These are phyloP conservation scores for Fusarium sp. DNA, from an alignment of 2,329 filamentous ascomycete genomes.

Conservation along the genomic window DNA sequence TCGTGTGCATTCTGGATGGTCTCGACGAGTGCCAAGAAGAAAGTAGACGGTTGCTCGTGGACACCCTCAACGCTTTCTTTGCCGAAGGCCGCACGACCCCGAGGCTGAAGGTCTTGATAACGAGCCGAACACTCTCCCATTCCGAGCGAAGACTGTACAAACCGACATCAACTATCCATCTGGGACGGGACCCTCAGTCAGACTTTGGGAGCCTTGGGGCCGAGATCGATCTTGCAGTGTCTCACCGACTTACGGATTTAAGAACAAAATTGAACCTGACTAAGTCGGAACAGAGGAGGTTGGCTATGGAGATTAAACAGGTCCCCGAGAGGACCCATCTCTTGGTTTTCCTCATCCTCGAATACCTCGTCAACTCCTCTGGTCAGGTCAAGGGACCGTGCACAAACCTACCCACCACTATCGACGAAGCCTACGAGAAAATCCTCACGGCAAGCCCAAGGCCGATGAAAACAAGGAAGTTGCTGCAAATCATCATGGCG, in stretches of 20 bases:
- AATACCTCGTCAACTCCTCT: neutral
- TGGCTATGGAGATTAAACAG: neutral
- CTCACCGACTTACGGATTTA: neutral
- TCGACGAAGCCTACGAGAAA: neutral
- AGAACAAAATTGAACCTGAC: neutral
- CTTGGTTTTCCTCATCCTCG: neutral
- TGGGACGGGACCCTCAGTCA: neutral
- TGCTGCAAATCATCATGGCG: neutral
- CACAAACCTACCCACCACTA: neutral
- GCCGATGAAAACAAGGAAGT: neutral
- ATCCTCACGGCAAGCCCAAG: neutral
- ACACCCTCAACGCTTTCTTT: neutral
- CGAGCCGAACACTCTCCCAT: neutral
- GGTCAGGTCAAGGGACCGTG: neutral
- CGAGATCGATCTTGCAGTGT: neutral
- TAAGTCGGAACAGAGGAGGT: neutral
- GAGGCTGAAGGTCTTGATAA: neutral
- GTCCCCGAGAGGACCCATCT: neutral
- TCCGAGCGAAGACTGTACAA: neutral
- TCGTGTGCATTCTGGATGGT: neutral
- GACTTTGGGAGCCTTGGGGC: neutral
- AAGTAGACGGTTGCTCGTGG: neutral
- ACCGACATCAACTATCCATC: neutral
- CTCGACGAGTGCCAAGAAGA: neutral
- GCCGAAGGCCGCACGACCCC: neutral